Conservation (phyloP, 1,284 basidiomycete species). For the Cystobasidium slooffiae region DNA sequence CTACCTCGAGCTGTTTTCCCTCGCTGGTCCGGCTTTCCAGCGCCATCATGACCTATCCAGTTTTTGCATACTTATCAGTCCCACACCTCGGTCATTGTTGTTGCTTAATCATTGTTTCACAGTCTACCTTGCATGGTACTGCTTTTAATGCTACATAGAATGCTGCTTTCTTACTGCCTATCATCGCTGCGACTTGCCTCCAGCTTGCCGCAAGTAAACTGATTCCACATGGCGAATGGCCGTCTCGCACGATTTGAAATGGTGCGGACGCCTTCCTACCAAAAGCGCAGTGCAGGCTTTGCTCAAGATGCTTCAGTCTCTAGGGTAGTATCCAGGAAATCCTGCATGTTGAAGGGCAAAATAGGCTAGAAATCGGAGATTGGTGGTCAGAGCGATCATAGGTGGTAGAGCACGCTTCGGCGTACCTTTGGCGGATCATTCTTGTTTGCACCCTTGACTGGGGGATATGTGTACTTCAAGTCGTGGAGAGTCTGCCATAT, state of each 20-base stretch:
- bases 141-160: no score
- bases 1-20: no score
- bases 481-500: conserved; percentile 31
- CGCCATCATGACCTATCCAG: no score
- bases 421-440: conserved; percentile 29
- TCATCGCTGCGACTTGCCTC: no score
- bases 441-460: conserved; percentile 27
- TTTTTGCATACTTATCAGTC: no score
- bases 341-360: conserved; percentile 20
- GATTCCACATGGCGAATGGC: no score
- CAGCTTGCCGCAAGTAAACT: no score
- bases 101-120: neutral
- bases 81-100: conserved; percentile 1
- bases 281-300: neutral
- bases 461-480: conserved; percentile 27
- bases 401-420: neutral
- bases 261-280: neutral
- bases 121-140: neutral
- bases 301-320: neutral
- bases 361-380: conserved; percentile 12
- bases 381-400: neutral
- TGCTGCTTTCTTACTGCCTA: no score
- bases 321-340: conserved; percentile 16
- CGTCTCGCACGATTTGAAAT: neutral
- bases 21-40: no score